These are phyloP conservation scores for Pseudogymnoascus sp. DNA, from an alignment of 2,329 filamentous ascomycete species.

Conservation along the genomic window DNA sequence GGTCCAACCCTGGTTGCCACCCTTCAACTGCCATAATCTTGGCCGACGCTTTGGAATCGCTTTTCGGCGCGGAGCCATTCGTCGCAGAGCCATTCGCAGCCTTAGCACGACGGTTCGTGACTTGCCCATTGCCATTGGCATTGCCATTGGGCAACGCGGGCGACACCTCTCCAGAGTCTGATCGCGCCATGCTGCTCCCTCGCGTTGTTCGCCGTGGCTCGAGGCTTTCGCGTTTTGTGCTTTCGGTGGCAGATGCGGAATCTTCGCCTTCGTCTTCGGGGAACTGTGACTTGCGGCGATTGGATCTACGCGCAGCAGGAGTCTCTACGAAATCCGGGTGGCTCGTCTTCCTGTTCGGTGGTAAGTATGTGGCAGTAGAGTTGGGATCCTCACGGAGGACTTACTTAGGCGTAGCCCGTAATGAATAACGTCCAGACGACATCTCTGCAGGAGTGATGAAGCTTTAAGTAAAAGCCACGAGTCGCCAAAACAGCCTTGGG, in stretches of 20 bases:
- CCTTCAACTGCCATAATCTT: slow-evolving; percentile 39
- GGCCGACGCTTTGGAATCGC: slow-evolving; percentile 12
- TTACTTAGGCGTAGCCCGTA: background rate
- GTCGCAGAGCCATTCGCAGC: slow-evolving; percentile 6
- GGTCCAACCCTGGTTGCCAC: slow-evolving; percentile 53
- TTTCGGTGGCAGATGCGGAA: slow-evolving; percentile 29
- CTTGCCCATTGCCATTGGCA: slow-evolving; percentile 11
- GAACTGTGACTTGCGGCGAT: slow-evolving; percentile 34
- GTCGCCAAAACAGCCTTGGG: background rate
- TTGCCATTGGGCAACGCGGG: slow-evolving; percentile 12
- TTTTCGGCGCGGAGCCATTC: slow-evolving; percentile 10
- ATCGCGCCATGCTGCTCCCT: slow-evolving; percentile 7
- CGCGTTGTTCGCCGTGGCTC: slow-evolving; percentile 17
- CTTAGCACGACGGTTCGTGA: slow-evolving; percentile 1
- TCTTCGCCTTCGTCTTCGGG: slow-evolving; percentile 27
- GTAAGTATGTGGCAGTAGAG: slow-evolving; percentile 14
- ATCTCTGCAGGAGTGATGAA: slow-evolving; percentile 5
- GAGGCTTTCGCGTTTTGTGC: slow-evolving; percentile 20
- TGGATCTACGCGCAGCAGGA: slow-evolving; percentile 36
- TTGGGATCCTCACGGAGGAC: background rate
- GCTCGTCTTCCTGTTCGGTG: slow-evolving; percentile 39
- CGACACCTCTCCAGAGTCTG: slow-evolving; percentile 1
- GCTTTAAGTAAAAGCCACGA: slow-evolving; percentile 8
- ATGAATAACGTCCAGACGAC: background rate
- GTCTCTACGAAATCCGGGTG: slow-evolving; percentile 46